Conservation (phyloP, 1,139 yeast species). For the Meyerozyma guilliermondii region DNA sequence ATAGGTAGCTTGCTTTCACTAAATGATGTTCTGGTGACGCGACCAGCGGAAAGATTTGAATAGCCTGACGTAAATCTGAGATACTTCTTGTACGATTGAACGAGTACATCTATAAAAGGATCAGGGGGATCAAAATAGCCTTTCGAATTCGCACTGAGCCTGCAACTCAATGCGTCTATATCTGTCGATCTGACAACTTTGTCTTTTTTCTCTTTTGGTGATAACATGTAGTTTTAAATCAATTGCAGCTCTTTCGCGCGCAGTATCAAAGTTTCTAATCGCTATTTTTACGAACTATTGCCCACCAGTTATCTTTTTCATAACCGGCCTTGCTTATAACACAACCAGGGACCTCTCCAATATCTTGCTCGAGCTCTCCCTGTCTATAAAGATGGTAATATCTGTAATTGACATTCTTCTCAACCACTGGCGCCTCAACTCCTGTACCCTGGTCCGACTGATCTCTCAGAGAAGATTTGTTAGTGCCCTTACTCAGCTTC, state of each 20-base stretch:
- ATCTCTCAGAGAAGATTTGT: constrained; percentile 6
- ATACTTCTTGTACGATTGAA: constrained; percentile 34
- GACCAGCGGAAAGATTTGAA: constrained; percentile 32
- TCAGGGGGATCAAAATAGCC: constrained; percentile 53
- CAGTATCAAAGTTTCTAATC: not conserved
- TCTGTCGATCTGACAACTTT: constrained; percentile 68
- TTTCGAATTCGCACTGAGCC: constrained; percentile 51
- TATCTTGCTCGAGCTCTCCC: constrained; percentile 77
- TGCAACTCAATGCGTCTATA: constrained; percentile 76
- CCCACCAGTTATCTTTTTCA: constrained; percentile 95
- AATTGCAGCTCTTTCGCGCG: not conserved
- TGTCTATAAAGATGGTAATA: constrained; percentile 81
- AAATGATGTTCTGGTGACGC: constrained; percentile 38
- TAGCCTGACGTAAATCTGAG: constrained; percentile 38
- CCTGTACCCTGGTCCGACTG: constrained; percentile 7
- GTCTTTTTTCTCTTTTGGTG: constrained; percentile 38
- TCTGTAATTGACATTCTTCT: constrained; percentile 60
- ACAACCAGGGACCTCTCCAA: constrained; percentile 61
- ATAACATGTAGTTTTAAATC: constrained; percentile 20
- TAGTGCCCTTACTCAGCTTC: constrained; percentile 25
- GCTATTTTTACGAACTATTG: constrained; percentile 22
- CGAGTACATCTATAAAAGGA: constrained; percentile 37
- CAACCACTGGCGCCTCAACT: constrained; percentile 13
- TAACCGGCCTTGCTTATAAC: constrained; percentile 68
- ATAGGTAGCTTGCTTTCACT: constrained; percentile 62